Base-by-base conservation (phyloP, 495 filamentous ascomycete species). In the Elaphomyces granulatus region DNA sequence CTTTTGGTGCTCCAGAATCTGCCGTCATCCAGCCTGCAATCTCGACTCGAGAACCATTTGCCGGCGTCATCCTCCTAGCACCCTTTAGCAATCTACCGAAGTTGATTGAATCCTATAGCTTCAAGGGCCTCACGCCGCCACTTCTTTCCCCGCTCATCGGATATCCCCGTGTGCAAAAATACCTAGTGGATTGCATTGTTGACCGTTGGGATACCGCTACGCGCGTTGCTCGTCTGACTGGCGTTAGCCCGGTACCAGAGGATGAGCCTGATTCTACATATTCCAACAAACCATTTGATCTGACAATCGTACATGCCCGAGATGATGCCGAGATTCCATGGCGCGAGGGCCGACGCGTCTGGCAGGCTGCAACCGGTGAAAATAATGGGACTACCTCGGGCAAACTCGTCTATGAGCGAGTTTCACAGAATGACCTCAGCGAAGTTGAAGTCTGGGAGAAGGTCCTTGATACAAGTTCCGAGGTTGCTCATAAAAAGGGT, bases 291-390 rank as follows among this genome's bases (percentile, higher is more conserved):
- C 66, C 63, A 16, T 44, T 86, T 12, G 69, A 77, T 38, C 57
- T 92, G n/a, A 69, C 67, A n/a, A 58, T 92, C 15, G 66, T 92
- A 8, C 84, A 88, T 51, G 75, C 84, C 12, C 67, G 63, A 38
- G 72, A 88, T 48, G 84, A 92, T 55, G 63, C 61, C 33, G 81
- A 88, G 41, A 88, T 92, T 47, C 77, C 83, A 0, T 83, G 68
- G 57, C 53, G 56, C 20, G 62, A 69, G 50, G 62, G 63, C 2
- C 52, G 59, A 47, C 40, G 70, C 70, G 58, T 76, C 59, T 55
- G 72, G 82, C 47, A 54, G 38, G 49, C 51, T 39, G 61, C 56
- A 15, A 64, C 55, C 4, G 60, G 58, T 3, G 46, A 53, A 18
- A 71, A 73, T 42, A 56, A 56, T 15, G 57, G 68, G 6, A 70